These are phyloP conservation scores for Paramecium tetraurelia DNA, from an alignment of 73 alveolate species.

Conservation along the genomic window DNA sequence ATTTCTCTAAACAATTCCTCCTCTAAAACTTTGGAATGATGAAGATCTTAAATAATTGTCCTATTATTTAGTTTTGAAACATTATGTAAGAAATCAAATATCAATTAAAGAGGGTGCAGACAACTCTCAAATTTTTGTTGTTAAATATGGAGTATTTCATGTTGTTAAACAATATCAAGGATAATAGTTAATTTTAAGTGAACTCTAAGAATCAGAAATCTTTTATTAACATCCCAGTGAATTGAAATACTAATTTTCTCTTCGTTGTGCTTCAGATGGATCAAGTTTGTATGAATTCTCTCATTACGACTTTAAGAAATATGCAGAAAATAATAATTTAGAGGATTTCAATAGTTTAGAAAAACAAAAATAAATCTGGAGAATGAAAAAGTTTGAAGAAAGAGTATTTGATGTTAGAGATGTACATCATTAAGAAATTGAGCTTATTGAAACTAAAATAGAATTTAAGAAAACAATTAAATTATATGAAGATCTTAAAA, in stretches of 20 bases:
- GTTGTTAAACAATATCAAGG: background rate
- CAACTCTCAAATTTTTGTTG: background rate
- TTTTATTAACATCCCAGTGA: background rate
- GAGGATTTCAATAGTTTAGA: background rate
- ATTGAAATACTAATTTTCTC: background rate
- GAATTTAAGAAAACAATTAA: background rate
- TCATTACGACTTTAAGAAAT: background rate
- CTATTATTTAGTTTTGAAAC: background rate
- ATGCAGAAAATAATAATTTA: background rate
- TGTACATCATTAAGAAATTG: background rate
- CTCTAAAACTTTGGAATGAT: background rate
- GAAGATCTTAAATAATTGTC: conserved; percentile 38
- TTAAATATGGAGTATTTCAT: conserved; percentile 42
- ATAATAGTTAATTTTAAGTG: background rate
- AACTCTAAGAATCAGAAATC: background rate
- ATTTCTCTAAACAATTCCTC: background rate
- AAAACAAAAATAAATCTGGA: background rate
- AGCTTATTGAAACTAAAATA: background rate
- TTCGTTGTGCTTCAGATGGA: conserved; percentile 1
- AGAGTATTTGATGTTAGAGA: background rate
- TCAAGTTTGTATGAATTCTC: conserved; percentile 14
- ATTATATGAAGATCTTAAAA: conserved; percentile 23
- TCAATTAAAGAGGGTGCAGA: background rate
- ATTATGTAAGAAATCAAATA: background rate
- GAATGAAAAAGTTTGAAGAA: background rate